These are phyloP conservation scores for Ilyonectria mors-panacis DNA, from an alignment of 2,329 filamentous ascomycete genomes.

Conservation along the genomic window DNA sequence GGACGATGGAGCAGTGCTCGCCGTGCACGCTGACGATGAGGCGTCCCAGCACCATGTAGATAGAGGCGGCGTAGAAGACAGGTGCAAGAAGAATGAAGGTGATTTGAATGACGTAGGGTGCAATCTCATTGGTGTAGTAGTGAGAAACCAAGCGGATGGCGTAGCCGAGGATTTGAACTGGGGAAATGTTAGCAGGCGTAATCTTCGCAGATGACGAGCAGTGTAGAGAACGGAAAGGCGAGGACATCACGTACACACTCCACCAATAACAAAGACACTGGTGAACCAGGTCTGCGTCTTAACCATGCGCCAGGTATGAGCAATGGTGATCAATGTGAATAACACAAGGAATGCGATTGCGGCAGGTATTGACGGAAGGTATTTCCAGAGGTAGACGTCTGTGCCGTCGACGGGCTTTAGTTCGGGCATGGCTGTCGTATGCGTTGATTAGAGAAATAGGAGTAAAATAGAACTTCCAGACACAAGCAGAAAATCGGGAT, in stretches of 20 bases:
- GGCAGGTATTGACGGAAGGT: conserved; percentile 59
- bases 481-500: neutral
- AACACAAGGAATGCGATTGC: conserved; percentile 62
- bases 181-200: neutral
- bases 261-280: conserved; percentile 61
- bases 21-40: conserved; percentile 14
- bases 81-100: conserved; percentile 31
- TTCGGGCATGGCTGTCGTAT: neutral
- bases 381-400: conserved; percentile 45
- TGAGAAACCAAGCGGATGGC: conserved; percentile 29
- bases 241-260: conserved; percentile 56
- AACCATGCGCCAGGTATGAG: conserved; percentile 59
- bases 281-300: conserved; percentile 65
- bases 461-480: neutral
- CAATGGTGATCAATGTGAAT: conserved; percentile 57
- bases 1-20: conserved; percentile 18
- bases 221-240: too few relatives aligned
- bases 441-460: neutral
- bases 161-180: conserved; percentile 36
- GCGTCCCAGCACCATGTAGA: conserved; percentile 39
- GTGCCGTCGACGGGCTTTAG: conserved; percentile 27
- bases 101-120: conserved; percentile 36
- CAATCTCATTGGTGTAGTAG: conserved; percentile 24
- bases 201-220: too few relatives aligned
- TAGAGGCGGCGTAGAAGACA: conserved; percentile 34